Base-by-base conservation (phyloP, 768 basidiomycete genomes). In the Macrolepiota fuliginosa region DNA sequence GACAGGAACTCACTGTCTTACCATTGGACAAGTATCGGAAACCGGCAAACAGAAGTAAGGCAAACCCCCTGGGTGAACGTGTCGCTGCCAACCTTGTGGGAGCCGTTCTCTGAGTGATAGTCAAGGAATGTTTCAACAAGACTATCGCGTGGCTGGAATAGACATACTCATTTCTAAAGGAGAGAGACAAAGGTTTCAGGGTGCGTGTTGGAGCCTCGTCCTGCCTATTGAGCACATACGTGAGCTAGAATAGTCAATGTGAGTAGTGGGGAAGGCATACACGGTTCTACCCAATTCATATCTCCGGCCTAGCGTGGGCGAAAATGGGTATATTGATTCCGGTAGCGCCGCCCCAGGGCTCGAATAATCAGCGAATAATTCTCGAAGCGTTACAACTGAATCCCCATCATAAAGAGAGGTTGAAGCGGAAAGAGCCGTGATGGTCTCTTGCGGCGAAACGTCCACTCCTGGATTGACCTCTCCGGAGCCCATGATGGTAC, bases 41-140 rank as follows among this genome's bases (percentile, higher is more conserved):
- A 32, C 17, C 1, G 32, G 56, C 29, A 15, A n/a, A 19, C 19
- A 49, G 29, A 58, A 58, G 29, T 36, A 58, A 11, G 56, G 56
- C 10, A 58, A 19, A 10, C 56, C 56, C 6, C 49, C 56, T 50
- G 56, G 56, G 24, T 58, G 56, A 7, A 58, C 35, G 12, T 15
- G 11, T 13, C 46, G 29, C 4, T 58, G 13, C 56, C 56, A 58
- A 5, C 47, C 47, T n/a, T 15, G 19, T 2, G 56, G 56, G 4
- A 58, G 56, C 40, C 24, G 1, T 29, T 45, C 24, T 25, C 54
- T 54, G 32, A 15, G 32, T 32, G 29, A 32, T 19, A n/a, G 17
- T 4, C 15, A 27, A 32, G 13, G 10, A 53, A n/a, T n/a, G n/a
- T n/a, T 53, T 4, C 4, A 32, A 7, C 7, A 32, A n/a, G 6